Base-by-base conservation (phyloP, 768 basidiomycete genomes). In the Glaciozyma martinii region DNA sequence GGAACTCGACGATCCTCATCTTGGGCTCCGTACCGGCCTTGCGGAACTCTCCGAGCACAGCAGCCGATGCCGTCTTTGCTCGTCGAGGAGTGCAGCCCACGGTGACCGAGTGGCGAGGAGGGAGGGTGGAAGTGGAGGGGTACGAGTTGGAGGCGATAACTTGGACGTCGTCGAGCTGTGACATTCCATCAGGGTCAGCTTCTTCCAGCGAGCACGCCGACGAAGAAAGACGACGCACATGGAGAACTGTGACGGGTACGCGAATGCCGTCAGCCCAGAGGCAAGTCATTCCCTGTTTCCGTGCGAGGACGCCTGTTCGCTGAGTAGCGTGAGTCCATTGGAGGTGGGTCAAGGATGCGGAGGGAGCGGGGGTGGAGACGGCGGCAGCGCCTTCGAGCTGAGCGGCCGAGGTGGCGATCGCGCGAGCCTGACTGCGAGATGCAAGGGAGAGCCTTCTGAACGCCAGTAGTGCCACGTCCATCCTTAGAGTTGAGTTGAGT, bases 261-360 rank as follows among this genome's bases (percentile, higher is more conserved):
- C 88, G 81, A 43, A 83, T 84, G 30, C 95, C 95, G 63, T 90
- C 86, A 75, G 92, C 89, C 89, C 90, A 98, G 73, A 98, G 78
- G 19, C 83, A 83, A 15, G 89, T 87, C 95, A 98, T 98, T 53
- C 95, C 95, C 62, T 90, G 85, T 80, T 99, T 99, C 63, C 87
- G 83, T 30, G 91, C 94, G 76, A 99, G 87, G 67, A 95, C 80
- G 12, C 95, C 95, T 0, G 92, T 94, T 63, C 95, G 83, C 59
- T 75, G 12, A 67, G 76, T 52, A 18, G 25, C 10, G 16, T 62
- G 66, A 1, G 62, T 59, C 58, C 58, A 67, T 12, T 47, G 46
- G 21, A n/a, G 6, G 8, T 19, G n/a, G 46, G 46, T 19, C 46
- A n/a, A 47, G 46, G 46, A 6, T 6, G 9, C 8, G 37, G 37